Evolutionary conservation across 441 rosid genomes (phyloP).

Genomic region (Euphorbia corollata): DNA sequence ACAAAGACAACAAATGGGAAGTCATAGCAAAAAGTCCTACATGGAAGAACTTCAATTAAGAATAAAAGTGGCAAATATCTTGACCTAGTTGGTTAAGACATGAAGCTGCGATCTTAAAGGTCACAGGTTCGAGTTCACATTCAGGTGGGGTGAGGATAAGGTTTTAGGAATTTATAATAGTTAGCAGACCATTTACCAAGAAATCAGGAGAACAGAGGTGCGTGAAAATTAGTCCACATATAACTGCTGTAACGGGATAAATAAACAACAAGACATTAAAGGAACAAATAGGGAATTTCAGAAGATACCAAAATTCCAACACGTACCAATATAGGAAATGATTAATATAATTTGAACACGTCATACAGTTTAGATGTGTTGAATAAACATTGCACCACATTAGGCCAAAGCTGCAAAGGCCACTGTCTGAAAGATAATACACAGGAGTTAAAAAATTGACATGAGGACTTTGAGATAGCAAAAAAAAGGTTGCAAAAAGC

Average conservation of each 20-base stretch:
- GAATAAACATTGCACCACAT: slow-evolving; percentile 95
- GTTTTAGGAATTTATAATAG: too few relatives aligned
- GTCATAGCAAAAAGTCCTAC: slow-evolving; percentile 1
- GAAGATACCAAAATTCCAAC: neutral
- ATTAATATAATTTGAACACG: neutral
- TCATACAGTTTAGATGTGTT: slow-evolving; percentile 13
- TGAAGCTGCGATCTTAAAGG: too few relatives aligned
- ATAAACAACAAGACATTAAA: neutral
- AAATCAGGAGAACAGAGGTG: too few relatives aligned
- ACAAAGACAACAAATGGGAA: neutral
- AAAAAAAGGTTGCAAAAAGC: slow-evolving; percentile 12
- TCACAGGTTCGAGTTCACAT: slow-evolving; percentile 70
- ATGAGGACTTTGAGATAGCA: neutral
- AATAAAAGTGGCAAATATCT: too few relatives aligned
- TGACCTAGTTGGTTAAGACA: too few relatives aligned
- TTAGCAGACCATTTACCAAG: too few relatives aligned
- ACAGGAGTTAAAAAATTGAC: slow-evolving; percentile 7
- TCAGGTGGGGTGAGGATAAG: too few relatives aligned
- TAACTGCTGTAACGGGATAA: slow-evolving; percentile 44
- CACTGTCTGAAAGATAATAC: slow-evolving; percentile 62
- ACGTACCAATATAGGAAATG: neutral
- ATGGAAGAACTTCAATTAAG: neutral
- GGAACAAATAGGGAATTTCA: neutral
- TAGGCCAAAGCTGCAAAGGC: slow-evolving; percentile 93
- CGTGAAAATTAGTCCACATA: too few relatives aligned